Evolutionary conservation across 192 early-diverging fungal species (phyloP).

Genomic region (Lunasporangiospora selenospora): DNA sequence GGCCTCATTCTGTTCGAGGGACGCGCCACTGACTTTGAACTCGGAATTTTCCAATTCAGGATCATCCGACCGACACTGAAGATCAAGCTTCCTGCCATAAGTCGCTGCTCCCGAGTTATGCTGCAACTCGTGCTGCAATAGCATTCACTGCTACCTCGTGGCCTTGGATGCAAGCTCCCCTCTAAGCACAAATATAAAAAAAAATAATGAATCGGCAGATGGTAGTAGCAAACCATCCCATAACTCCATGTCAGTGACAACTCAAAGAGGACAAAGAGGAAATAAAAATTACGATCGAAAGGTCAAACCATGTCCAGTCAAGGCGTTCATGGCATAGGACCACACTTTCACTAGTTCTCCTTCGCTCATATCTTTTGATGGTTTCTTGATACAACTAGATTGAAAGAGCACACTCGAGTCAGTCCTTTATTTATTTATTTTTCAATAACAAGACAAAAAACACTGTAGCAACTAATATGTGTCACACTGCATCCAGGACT

Average conservation of each 20-base stretch:
- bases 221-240: too few species aligned
- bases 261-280: too few species aligned
- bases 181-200: too few species aligned
- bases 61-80: slow-evolving; percentile 16
- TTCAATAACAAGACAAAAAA: not conserved
- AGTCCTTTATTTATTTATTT: too few species aligned
- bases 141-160: slow-evolving; percentile 15
- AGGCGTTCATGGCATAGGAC: slow-evolving; percentile 11
- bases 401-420: not conserved
- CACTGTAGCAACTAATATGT: slow-evolving; percentile 10
- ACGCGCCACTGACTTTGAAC: slow-evolving; percentile 13
- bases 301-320: slow-evolving; percentile 6
- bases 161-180: slow-evolving; percentile 28
- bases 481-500: slow-evolving; percentile 14
- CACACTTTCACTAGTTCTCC: slow-evolving; percentile 12
- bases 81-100: slow-evolving; percentile 17
- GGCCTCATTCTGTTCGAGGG: slow-evolving; percentile 7
- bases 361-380: slow-evolving; percentile 20
- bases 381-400: not conserved
- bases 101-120: slow-evolving; percentile 7
- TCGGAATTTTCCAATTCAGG: slow-evolving; percentile 24
- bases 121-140: slow-evolving; percentile 11
- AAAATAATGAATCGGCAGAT: too few species aligned
- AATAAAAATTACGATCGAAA: slow-evolving; percentile 20
- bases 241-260: too few species aligned